phyloP scores from a whole-genome alignment of 331 rosid genomes.

The Acacia concinna region DNA sequence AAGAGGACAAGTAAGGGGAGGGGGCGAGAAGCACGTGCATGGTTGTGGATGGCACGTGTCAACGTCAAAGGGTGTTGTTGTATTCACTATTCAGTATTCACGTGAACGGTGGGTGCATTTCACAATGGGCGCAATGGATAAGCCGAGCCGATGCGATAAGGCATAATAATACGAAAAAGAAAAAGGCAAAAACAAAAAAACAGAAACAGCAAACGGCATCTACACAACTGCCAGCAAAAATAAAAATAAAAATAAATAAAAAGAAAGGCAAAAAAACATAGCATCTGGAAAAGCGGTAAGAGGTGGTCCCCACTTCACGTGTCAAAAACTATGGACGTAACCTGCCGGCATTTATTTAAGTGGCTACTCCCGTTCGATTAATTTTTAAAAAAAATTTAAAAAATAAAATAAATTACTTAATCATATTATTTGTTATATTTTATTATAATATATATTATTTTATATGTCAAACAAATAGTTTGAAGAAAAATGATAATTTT shows the following conservation, averaged over 20 bases:
- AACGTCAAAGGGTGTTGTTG: neutral
- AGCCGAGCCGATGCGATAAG: neutral
- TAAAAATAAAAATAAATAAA: neutral
- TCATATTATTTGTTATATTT: too few relatives aligned
- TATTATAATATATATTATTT: too few relatives aligned
- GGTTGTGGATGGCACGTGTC: neutral
- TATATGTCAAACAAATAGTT: too few relatives aligned
- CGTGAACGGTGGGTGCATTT: neutral
- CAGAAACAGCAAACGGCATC: neutral
- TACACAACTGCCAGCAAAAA: neutral
- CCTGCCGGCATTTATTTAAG: too few relatives aligned
- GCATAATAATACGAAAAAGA: neutral
- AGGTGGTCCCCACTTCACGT: neutral
- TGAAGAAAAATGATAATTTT: too few relatives aligned
- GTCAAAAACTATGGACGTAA: neutral
- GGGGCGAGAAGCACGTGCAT: neutral
- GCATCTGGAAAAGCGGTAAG: neutral
- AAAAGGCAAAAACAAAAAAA: neutral
- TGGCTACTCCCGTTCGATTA: too few relatives aligned
- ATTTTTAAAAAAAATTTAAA: too few relatives aligned
- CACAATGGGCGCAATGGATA: neutral
- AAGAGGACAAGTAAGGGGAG: neutral
- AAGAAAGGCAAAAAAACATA: too few relatives aligned
- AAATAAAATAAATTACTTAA: too few relatives aligned
- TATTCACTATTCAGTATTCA: neutral